phyloP scores from a whole-genome alignment of 2,329 filamentous ascomycete species.

The Rhynchosporium secalis region DNA sequence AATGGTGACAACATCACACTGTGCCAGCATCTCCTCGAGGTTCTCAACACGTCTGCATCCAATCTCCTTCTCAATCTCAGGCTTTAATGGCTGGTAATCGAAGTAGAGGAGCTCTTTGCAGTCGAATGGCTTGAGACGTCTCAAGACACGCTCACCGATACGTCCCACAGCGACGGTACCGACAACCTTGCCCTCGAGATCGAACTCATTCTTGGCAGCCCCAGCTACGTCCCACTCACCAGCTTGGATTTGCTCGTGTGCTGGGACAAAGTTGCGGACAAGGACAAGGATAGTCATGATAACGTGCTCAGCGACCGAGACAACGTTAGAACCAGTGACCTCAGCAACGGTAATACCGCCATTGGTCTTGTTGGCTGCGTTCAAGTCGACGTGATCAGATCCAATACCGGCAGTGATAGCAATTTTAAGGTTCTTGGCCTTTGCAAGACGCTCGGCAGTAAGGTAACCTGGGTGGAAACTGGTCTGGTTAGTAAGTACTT shows the following conservation, averaged over 20 bases:
- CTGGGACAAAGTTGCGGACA: conserved; percentile 97
- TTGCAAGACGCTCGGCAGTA: conserved; percentile 90
- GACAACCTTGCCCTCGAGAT: conserved; percentile 95
- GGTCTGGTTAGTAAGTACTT: conserved; percentile 19
- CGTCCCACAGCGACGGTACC: conserved; percentile 96
- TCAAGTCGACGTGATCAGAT: conserved; percentile 95
- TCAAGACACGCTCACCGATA: conserved; percentile 96
- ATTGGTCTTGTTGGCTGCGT: conserved; percentile 93
- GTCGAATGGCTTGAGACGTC: conserved; percentile 94
- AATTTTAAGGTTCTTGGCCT: conserved; percentile 98
- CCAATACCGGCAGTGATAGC: conserved; percentile 97
- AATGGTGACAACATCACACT: conserved; percentile 98
- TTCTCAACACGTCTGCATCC: conserved; percentile 84
- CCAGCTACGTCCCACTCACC: conserved; percentile 96
- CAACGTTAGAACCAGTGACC: conserved; percentile 97
- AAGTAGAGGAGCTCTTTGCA: conserved; percentile 99
- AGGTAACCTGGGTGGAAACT: conserved; percentile 99
- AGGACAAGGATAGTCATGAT: conserved; percentile 97
- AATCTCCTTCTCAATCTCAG: conserved; percentile 92
- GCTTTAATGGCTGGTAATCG: conserved; percentile 91
- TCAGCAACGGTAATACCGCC: conserved; percentile 96
- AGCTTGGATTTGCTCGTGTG: conserved; percentile 85
- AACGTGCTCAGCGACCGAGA: conserved; percentile 98
- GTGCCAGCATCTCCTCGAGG: conserved; percentile 89
- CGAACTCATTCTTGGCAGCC: conserved; percentile 97